Conservation (phyloP, 306 rosid genomes). For the Acacia confusa region DNA sequence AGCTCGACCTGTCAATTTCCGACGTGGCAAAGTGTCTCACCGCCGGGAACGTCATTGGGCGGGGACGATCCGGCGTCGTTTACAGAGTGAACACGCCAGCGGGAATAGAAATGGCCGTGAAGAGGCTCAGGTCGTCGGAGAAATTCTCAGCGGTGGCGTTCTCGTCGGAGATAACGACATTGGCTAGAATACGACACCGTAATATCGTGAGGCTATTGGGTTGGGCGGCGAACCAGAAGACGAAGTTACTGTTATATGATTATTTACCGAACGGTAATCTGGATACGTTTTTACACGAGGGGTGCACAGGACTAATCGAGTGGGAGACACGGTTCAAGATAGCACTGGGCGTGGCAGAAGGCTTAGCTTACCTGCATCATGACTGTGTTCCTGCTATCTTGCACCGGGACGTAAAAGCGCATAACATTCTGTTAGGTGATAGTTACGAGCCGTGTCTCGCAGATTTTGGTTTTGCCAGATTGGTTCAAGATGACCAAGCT, state of each 20-base stretch:
- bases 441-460: constrained; percentile 61
- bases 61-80: constrained; percentile 66
- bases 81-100: constrained; percentile 40
- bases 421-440: constrained; percentile 55
- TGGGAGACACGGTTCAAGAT: constrained; percentile 69
- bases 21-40: constrained; percentile 51
- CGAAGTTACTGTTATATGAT: constrained; percentile 57
- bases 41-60: constrained; percentile 50
- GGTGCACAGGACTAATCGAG: constrained; percentile 49
- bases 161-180: constrained; percentile 59
- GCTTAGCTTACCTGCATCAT: constrained; percentile 64
- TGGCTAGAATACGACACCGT: constrained; percentile 63
- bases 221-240: constrained; percentile 56
- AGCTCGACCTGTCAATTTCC: constrained; percentile 56
- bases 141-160: constrained; percentile 55
- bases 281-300: constrained; percentile 48
- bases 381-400: constrained; percentile 63
- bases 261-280: constrained; percentile 53
- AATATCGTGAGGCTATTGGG: constrained; percentile 64
- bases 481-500: constrained; percentile 45
- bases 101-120: constrained; percentile 50
- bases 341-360: constrained; percentile 67
- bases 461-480: constrained; percentile 62
- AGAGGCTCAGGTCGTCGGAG: constrained; percentile 45
- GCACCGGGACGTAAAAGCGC: constrained; percentile 76